These are phyloP conservation scores for Cryptococcus sp. DNA, from an alignment of 1,284 basidiomycete species.

Conservation along the genomic window DNA sequence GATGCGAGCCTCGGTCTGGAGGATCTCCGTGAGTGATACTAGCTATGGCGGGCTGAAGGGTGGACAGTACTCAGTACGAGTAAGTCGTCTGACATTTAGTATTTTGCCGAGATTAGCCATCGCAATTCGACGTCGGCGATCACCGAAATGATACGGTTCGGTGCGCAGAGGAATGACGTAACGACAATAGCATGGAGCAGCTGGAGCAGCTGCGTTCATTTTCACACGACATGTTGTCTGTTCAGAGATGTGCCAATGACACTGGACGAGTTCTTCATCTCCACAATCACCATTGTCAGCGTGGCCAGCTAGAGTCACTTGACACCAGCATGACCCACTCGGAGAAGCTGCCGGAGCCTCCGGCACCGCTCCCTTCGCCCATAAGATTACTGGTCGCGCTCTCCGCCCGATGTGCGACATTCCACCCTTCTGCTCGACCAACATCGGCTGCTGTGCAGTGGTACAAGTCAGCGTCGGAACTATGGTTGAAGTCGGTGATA, in stretches of 20 bases:
- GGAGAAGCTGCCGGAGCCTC: constrained; percentile 19
- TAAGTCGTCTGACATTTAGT: too few relatives aligned
- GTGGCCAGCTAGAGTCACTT: not conserved
- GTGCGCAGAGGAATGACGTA: too few relatives aligned
- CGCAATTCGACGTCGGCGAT: too few relatives aligned
- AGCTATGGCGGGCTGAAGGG: too few relatives aligned
- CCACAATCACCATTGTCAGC: not conserved
- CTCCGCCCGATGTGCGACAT: constrained; percentile 34
- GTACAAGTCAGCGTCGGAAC: constrained; percentile 24
- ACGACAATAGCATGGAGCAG: too few relatives aligned
- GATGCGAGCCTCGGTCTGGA: too few relatives aligned
- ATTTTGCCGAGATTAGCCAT: too few relatives aligned
- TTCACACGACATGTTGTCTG: too few relatives aligned
- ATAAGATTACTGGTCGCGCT: constrained; percentile 44
- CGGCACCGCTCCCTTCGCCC: constrained; percentile 28
- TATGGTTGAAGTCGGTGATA: constrained; percentile 43
- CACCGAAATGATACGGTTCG: too few relatives aligned
- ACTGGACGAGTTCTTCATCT: not conserved
- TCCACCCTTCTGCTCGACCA: constrained; percentile 19
- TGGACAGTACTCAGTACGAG: too few relatives aligned
- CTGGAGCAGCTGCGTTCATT: too few relatives aligned
- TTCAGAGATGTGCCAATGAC: not conserved
- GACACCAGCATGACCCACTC: not conserved
- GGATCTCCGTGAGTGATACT: too few relatives aligned
- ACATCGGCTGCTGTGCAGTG: constrained; percentile 19